Evolutionary conservation across 257 asterid species (phyloP).

Genomic region (Eucommia ulmoides): DNA sequence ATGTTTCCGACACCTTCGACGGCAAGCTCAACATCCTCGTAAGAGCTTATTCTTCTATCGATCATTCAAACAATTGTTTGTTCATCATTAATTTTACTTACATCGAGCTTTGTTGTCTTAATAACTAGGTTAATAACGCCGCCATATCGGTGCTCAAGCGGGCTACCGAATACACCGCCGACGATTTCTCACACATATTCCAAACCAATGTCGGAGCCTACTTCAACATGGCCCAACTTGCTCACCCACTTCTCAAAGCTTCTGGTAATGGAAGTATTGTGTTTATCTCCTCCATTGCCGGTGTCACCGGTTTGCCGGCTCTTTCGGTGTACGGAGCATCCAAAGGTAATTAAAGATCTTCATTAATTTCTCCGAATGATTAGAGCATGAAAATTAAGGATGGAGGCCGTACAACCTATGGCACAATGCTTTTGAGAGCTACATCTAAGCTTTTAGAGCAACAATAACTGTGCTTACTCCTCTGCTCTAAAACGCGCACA

Average conservation of each 20-base stretch:
- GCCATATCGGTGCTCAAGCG: neutral
- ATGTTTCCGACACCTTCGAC: conserved; percentile 8
- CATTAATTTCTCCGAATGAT: too few relatives aligned
- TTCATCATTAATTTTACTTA: too few relatives aligned
- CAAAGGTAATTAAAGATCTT: too few relatives aligned
- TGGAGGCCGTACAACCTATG: too few relatives aligned
- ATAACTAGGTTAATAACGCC: neutral
- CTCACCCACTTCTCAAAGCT: neutral
- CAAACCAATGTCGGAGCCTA: neutral
- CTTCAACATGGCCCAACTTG: neutral
- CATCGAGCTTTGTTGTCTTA: too few relatives aligned
- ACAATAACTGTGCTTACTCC: too few relatives aligned
- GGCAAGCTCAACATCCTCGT: conserved; percentile 16
- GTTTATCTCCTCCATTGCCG: neutral
- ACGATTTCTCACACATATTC: neutral
- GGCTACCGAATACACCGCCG: neutral
- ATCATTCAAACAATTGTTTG: too few relatives aligned
- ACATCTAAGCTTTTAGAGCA: too few relatives aligned
- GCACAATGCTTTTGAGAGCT: too few relatives aligned
- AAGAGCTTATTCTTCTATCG: too few relatives aligned
- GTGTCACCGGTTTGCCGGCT: neutral
- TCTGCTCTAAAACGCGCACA: too few relatives aligned
- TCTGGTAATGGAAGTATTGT: neutral
- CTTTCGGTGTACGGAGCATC: neutral
- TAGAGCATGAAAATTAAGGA: too few relatives aligned